Evolutionary conservation across 1,139 yeast genomes (phyloP), one percentile per base, ranked within the genome.

Genomic region (Martiniozyma asiatica): DNA sequence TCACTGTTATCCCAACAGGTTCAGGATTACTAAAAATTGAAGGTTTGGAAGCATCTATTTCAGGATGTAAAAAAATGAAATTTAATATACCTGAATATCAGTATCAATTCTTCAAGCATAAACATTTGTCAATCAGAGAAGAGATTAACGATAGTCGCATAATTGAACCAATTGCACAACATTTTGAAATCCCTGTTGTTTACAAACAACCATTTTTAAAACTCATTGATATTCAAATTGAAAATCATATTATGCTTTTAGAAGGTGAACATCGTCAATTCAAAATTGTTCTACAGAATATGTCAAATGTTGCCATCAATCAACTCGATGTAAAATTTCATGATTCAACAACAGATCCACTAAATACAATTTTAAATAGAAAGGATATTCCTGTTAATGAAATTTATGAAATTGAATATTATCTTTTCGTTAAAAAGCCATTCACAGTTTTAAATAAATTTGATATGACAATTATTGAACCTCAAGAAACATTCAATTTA

Each of bases 331-430:
- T 79, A 40, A 67, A 75, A 8, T 75, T 76, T 41, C 61, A 72
- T 58, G 94, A 84, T 47, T 76, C 92, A 1, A 77, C 92, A 0
- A 66, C 72, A 6, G 85, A 74, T 17, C 70, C 78, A 0, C 48
- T 80, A 30, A 72, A 66, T 48, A 47, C 62, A 38, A 50, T 70
- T 20, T 38, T 53, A 5, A 55, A 53, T 12, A 50, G 53, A 28
- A 67, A 59, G 36, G 58, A 58, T 1, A 50, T 68, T 8, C 67
- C 75, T 0, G 67, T 75, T 0, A 62, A 68, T 33, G 94, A 81
- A 32, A 56, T 73, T 4, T 73, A 80, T 49, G 94, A 84, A 46
- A 61, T 78, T 32, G 95, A 82, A 47, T 77, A 78, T 61, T 67
- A 68, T 40, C 50, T 81, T 34, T 51, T 74, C 27, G 62, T 67